Conservation (phyloP, 805 yeast species). For the Ogataea trehalophila region DNA sequence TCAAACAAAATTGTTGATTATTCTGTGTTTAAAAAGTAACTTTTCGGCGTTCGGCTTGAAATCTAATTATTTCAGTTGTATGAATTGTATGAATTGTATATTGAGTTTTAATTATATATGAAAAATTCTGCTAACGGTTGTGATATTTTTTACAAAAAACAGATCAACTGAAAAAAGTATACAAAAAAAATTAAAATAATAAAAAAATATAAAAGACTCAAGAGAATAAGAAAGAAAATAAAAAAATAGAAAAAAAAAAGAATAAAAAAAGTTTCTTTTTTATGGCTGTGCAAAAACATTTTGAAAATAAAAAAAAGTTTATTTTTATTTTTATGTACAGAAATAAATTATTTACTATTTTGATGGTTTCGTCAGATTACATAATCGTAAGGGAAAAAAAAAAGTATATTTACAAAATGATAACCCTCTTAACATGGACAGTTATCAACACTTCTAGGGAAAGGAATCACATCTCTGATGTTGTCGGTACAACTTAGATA, state of each 20-base stretch:
- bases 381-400: neutral
- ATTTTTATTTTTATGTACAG: no score
- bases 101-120: no score
- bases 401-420: neutral
- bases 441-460: slow-evolving; percentile 66
- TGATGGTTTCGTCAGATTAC: no score
- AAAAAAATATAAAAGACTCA: neutral
- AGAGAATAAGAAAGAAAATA: slow-evolving; percentile 4
- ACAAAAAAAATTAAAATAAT: no score
- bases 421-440: slow-evolving; percentile 36
- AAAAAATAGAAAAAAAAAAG: neutral
- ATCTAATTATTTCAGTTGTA: no score
- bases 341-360: no score
- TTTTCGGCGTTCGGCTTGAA: no score
- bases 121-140: no score
- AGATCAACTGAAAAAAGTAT: neutral
- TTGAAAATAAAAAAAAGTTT: neutral
- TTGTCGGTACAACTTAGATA: slow-evolving; percentile 73
- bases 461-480: slow-evolving; percentile 81
- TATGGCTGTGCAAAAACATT: neutral
- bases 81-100: no score
- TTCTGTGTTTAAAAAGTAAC: no score
- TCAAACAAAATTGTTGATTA: no score
- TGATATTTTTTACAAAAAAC: neutral
- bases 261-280: slow-evolving; percentile 2